phyloP scores from a whole-genome alignment of 768 basidiomycete genomes.

The Sistotremastrum suecicum region DNA sequence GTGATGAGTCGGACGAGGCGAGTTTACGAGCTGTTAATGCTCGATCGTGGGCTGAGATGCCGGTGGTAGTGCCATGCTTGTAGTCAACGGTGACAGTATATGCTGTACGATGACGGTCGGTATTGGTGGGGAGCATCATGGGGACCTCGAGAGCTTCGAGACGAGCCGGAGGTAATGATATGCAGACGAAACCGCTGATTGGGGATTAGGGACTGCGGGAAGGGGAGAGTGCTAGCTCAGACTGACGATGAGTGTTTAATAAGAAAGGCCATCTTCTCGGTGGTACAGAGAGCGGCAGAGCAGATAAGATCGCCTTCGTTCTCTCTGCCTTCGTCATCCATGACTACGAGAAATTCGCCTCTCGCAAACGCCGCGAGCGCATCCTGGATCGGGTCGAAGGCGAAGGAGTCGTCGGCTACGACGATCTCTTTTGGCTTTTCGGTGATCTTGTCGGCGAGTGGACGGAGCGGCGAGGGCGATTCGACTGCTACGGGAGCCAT shows the following conservation, averaged over 20 bases:
- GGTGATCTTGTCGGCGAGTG: constrained; percentile 10
- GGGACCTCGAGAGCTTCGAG: constrained; percentile 70
- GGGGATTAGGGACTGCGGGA: constrained; percentile 6
- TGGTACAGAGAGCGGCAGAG: constrained; percentile 69
- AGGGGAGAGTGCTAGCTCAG: neutral
- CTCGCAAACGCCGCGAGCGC: constrained; percentile 61
- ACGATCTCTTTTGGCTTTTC: constrained; percentile 9
- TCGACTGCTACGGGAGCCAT: too few species aligned
- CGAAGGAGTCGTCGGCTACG: constrained; percentile 24
- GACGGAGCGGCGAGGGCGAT: too few species aligned
- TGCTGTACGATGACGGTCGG: constrained; percentile 85
- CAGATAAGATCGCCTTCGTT: constrained; percentile 97
- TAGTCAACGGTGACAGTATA: constrained; percentile 96
- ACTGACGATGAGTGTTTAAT: constrained; percentile 87
- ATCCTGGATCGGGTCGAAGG: constrained; percentile 70
- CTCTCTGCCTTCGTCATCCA: constrained; percentile 93
- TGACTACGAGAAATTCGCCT: constrained; percentile 90
- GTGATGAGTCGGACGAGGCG: constrained; percentile 37
- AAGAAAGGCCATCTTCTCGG: constrained; percentile 99
- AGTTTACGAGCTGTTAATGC: constrained; percentile 76
- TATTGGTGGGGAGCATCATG: constrained; percentile 88
- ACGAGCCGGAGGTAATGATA: constrained; percentile 63
- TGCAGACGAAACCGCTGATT: constrained; percentile 83
- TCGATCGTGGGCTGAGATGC: constrained; percentile 94
- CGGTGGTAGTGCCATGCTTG: constrained; percentile 87